Conservation (phyloP, 164 flowering plant genomes). For the Chloranthus sessilifolius region DNA sequence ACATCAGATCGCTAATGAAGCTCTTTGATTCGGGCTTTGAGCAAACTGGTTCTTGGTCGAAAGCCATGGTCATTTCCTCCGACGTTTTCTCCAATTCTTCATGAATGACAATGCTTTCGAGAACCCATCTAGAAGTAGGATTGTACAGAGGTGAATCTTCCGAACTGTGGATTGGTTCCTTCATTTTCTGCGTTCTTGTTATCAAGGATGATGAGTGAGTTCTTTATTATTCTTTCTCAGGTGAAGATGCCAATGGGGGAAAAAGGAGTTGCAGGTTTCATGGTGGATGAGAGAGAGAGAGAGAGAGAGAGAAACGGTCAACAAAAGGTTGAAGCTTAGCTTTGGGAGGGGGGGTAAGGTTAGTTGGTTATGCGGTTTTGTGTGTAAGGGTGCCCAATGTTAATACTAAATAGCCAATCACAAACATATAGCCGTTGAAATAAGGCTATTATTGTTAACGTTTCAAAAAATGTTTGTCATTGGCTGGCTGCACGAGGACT, state of each 20-base stretch:
- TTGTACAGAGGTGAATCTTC: constrained; percentile 4
- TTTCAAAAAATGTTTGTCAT: no score
- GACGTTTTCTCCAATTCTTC: constrained; percentile 32
- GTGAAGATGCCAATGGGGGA: not conserved
- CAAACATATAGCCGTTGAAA: no score
- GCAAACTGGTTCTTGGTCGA: constrained; percentile 8
- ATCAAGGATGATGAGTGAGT: no score
- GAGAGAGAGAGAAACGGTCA: not conserved
- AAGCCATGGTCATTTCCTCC: no score
- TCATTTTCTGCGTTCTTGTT: constrained; percentile 1
- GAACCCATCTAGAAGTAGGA: constrained; percentile 41
- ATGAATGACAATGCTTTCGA: constrained; percentile 20
- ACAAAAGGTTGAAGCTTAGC: no score
- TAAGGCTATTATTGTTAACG: no score
- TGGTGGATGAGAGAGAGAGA: not conserved
- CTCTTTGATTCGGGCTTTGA: not conserved
- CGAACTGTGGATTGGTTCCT: not conserved
- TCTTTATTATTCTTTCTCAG: not conserved
- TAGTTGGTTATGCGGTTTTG: no score
- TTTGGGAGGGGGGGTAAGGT: no score
- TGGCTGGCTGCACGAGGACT: no score
- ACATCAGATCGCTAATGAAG: constrained; percentile 3
- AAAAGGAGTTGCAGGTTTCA: constrained; percentile 1
- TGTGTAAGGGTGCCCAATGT: no score
- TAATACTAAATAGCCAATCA: no score